Evolutionary conservation across 164 flowering plant species (phyloP).

Genomic region (Vitis cinerea): DNA sequence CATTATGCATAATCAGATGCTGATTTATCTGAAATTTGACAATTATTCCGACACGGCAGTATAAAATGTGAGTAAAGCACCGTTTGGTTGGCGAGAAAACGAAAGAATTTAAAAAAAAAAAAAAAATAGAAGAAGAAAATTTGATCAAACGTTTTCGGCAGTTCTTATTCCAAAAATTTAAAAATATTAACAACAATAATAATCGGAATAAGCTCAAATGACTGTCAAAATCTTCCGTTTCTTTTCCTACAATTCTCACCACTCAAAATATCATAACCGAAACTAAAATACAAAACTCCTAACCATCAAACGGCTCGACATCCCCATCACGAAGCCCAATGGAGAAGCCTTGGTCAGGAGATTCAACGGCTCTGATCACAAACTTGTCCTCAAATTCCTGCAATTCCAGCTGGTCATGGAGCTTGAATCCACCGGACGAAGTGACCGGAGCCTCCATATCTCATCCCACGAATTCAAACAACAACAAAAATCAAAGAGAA

Average conservation of each 20-base stretch:
- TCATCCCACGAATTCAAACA: no score
- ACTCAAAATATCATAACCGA: not conserved
- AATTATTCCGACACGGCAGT: not conserved
- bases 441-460: not conserved
- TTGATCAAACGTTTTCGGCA: no score
- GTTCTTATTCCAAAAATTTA: no score
- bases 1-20: no score
- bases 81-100: not conserved
- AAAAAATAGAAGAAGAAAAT: no score
- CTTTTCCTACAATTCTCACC: not conserved
- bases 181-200: not conserved
- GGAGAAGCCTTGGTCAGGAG: conserved; percentile 58
- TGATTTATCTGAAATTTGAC: no score
- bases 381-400: conserved; percentile 69
- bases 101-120: not conserved
- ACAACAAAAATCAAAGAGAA: no score
- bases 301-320: conserved; percentile 39
- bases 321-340: conserved; percentile 62
- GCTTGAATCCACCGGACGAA: conserved; percentile 49
- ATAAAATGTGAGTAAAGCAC: not conserved
- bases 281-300: conserved; percentile 9
- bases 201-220: no score
- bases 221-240: not conserved
- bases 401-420: conserved; percentile 57
- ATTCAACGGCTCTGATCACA: conserved; percentile 56